Conservation (phyloP, 2,329 filamentous ascomycete genomes). For the Amesomyces nigricolor region DNA sequence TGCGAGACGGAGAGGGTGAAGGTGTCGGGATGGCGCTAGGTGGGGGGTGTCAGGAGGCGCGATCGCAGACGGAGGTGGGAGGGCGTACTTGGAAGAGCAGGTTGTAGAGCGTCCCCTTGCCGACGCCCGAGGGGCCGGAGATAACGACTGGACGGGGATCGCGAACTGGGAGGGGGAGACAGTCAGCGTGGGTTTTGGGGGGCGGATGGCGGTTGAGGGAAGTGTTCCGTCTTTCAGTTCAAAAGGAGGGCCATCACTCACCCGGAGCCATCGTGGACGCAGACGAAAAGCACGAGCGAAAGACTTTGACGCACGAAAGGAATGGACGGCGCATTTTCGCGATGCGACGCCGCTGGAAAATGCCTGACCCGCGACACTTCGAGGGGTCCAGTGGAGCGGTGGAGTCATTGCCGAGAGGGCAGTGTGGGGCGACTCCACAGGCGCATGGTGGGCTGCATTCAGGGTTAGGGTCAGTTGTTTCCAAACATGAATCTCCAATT, state of each 20-base stretch:
- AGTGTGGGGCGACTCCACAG: too few species aligned
- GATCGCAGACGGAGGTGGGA: not conserved
- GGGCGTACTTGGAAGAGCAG: slow-evolving; percentile 50
- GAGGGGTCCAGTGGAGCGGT: too few species aligned
- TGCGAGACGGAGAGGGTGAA: slow-evolving; percentile 59
- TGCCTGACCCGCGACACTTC: not conserved
- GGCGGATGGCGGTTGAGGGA: too few species aligned
- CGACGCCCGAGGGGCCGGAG: slow-evolving; percentile 72
- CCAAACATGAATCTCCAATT: too few species aligned
- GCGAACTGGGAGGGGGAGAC: slow-evolving; percentile 16
- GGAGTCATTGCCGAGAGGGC: too few species aligned
- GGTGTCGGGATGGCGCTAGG: slow-evolving; percentile 38
- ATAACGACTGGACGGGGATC: slow-evolving; percentile 66
- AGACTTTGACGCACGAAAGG: slow-evolving; percentile 8
- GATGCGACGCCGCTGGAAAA: not conserved
- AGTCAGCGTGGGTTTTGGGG: not conserved
- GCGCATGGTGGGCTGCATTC: too few species aligned
- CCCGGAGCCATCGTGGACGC: slow-evolving; percentile 19
- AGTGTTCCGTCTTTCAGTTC: too few species aligned
- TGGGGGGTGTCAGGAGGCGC: slow-evolving; percentile 35
- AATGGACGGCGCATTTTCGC: slow-evolving; percentile 16
- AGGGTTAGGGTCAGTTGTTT: too few species aligned
- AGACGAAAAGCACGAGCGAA: slow-evolving; percentile 14
- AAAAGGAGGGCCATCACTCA: too few species aligned
- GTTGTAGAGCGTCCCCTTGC: slow-evolving; percentile 75